phyloP scores from a whole-genome alignment of 495 filamentous ascomycete species.

The Aspergillus nidulans region DNA sequence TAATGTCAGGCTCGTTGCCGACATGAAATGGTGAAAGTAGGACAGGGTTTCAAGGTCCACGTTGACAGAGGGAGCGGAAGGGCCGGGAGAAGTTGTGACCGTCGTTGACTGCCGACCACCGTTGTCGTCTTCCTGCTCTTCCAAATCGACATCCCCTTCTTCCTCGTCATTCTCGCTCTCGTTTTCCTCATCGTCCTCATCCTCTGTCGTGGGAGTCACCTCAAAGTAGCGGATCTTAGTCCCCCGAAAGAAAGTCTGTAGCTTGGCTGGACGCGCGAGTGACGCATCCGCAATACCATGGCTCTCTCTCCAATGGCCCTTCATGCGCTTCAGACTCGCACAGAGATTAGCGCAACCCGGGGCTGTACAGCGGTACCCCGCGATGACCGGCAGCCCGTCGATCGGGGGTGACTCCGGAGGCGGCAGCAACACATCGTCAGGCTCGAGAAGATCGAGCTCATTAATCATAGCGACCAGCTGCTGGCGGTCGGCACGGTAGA shows the following conservation, averaged over 20 bases:
- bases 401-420: background rate
- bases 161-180: background rate
- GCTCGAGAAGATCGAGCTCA: background rate
- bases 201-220: background rate
- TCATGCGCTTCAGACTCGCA: conserved; percentile 10
- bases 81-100: background rate
- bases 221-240: conserved; percentile 10
- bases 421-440: background rate
- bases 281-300: background rate
- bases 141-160: background rate
- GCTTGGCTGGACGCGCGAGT: background rate
- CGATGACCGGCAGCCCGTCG: background rate
- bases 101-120: background rate
- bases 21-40: conserved; percentile 10
- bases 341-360: conserved; percentile 3
- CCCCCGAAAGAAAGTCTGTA: conserved; percentile 12
- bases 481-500: conserved; percentile 9
- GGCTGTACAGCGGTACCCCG: conserved; percentile 2
- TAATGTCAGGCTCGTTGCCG: background rate
- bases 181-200: background rate
- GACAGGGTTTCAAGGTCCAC: conserved; percentile 3
- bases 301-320: background rate
- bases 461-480: background rate
- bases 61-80: background rate
- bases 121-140: background rate